These are phyloP conservation scores for Pyricularia sp. DNA, from an alignment of 2,329 filamentous ascomycete species.

Conservation along the genomic window DNA sequence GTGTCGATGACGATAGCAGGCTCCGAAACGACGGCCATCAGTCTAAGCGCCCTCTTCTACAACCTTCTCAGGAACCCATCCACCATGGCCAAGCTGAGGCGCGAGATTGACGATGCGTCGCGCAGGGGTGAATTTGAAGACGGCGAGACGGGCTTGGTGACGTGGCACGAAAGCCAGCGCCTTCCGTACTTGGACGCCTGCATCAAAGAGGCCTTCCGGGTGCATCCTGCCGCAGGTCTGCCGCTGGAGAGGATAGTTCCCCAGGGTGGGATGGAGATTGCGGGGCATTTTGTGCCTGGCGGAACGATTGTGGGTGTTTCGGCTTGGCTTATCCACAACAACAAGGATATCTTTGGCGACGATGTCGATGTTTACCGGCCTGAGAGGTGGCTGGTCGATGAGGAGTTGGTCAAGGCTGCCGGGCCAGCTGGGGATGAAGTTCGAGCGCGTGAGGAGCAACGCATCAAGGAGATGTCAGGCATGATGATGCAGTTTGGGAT, in stretches of 20 bases:
- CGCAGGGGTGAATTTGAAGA: constrained; percentile 36
- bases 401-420: constrained; percentile 15
- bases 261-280: constrained; percentile 46
- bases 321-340: constrained; percentile 61
- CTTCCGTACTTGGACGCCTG: constrained; percentile 66
- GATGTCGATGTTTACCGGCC: constrained; percentile 55
- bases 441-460: constrained; percentile 30
- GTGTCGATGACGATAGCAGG: constrained; percentile 64
- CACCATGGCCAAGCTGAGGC: constrained; percentile 39
- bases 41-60: constrained; percentile 59
- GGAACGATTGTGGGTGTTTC: constrained; percentile 65
- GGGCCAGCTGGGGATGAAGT: constrained; percentile 4
- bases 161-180: constrained; percentile 55
- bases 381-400: constrained; percentile 49
- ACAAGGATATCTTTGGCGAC: constrained; percentile 52
- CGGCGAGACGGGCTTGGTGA: constrained; percentile 45
- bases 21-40: constrained; percentile 69
- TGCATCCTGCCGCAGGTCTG: constrained; percentile 62
- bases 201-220: constrained; percentile 64
- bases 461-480: constrained; percentile 53
- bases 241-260: constrained; percentile 64
- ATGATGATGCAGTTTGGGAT: constrained; percentile 64
- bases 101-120: constrained; percentile 50
- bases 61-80: constrained; percentile 52
- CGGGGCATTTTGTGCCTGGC: constrained; percentile 47